Evolutionary conservation across 441 rosid genomes (phyloP).

Genomic region (Francoa sonchifolia): DNA sequence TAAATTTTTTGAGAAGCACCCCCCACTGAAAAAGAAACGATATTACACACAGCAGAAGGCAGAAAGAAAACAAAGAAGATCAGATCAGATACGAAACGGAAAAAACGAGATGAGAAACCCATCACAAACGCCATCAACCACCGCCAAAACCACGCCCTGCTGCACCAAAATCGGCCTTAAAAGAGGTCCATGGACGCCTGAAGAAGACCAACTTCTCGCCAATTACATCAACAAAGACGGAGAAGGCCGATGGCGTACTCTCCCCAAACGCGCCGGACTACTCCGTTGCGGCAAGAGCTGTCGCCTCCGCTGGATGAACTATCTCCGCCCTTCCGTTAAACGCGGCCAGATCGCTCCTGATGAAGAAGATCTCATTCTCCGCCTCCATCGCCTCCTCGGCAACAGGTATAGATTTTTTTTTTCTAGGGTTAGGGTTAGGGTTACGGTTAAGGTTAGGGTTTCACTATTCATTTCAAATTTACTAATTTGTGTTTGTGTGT

Average conservation of each 20-base stretch:
- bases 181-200: conserved; percentile 74
- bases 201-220: conserved; percentile 49
- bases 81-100: no score
- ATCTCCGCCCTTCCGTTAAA: conserved; percentile 57
- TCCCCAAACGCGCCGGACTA: conserved; percentile 59
- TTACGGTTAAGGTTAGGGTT: conserved; percentile 13
- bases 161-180: conserved; percentile 43
- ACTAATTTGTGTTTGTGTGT: background rate
- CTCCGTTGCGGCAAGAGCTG: conserved; percentile 73
- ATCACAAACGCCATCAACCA: no score
- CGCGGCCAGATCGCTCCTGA: conserved; percentile 65
- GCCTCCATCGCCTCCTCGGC: conserved; percentile 74
- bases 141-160: conserved; percentile 21
- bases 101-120: no score
- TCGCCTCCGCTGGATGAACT: conserved; percentile 76
- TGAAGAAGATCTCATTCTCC: conserved; percentile 75
- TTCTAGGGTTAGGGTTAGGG: conserved; percentile 4
- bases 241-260: conserved; percentile 61
- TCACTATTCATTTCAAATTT: background rate
- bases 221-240: conserved; percentile 53
- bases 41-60: no score
- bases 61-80: no score
- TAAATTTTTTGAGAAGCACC: no score
- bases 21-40: no score
- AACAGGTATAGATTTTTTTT: conserved; percentile 27